phyloP scores from a whole-genome alignment of 1,139 yeast species.

The Pichia sp. region DNA sequence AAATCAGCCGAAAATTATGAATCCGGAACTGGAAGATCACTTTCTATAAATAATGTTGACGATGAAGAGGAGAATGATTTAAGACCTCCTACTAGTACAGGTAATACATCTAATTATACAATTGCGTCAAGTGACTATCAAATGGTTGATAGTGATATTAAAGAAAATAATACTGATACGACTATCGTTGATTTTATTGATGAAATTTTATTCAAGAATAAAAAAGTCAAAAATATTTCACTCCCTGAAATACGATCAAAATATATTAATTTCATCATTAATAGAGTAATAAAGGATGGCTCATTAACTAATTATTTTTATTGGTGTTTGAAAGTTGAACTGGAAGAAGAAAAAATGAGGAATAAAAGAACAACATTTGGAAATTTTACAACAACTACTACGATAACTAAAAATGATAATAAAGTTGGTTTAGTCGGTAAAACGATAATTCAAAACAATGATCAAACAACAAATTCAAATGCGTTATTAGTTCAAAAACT shows the following conservation, averaged over 20 bases:
- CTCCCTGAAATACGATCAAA: slow-evolving; percentile 41
- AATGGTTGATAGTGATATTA: slow-evolving; percentile 32
- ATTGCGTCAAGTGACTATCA: slow-evolving; percentile 36
- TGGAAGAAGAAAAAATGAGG: slow-evolving; percentile 50
- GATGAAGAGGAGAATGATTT: slow-evolving; percentile 22
- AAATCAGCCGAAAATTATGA: slow-evolving; percentile 7
- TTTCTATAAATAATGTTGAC: slow-evolving; percentile 15
- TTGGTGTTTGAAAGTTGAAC: slow-evolving; percentile 88
- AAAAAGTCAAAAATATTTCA: slow-evolving; percentile 13
- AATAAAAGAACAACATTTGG: slow-evolving; percentile 5
- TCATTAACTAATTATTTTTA: slow-evolving; percentile 75
- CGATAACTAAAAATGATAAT: too few species aligned
- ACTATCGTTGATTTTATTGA: slow-evolving; percentile 13
- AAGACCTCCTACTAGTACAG: slow-evolving; percentile 4
- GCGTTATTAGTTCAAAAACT: slow-evolving; percentile 11
- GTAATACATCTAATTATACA: slow-evolving; percentile 15
- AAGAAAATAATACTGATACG: slow-evolving; percentile 10
- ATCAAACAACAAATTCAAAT: not conserved
- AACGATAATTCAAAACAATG: not conserved
- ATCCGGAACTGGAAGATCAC: slow-evolving; percentile 7
- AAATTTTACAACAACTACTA: too few species aligned
- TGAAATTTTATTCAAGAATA: slow-evolving; percentile 17
- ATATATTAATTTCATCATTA: slow-evolving; percentile 71
- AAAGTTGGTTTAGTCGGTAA: too few species aligned
- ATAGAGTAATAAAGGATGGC: slow-evolving; percentile 60